phyloP scores from a whole-genome alignment of 2,329 filamentous ascomycete species.

The Cladosporium sp. region DNA sequence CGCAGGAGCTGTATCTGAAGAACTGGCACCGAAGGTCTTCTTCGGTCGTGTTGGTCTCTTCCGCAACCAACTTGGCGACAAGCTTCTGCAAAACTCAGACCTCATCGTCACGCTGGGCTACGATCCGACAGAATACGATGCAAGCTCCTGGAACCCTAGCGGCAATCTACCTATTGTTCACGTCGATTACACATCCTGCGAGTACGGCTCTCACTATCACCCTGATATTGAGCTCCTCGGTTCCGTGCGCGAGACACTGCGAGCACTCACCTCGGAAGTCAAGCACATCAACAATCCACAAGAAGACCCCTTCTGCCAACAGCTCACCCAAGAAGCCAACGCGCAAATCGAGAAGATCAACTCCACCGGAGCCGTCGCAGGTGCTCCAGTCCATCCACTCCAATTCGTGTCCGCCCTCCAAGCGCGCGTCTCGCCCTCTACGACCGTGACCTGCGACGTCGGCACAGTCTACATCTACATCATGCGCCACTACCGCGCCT shows the following conservation, averaged over 20 bases:
- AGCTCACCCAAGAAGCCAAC: constrained; percentile 35
- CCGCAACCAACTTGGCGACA: constrained; percentile 47
- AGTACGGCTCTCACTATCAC: constrained; percentile 41
- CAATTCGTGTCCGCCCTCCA: constrained; percentile 45
- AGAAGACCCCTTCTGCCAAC: constrained; percentile 33
- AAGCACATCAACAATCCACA: constrained; percentile 32
- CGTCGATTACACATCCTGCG: constrained; percentile 39
- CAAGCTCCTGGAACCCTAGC: constrained; percentile 42
- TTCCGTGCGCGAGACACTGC: constrained; percentile 39
- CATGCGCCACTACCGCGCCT: constrained; percentile 44
- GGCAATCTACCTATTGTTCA: constrained; percentile 40
- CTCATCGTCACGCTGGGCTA: constrained; percentile 45
- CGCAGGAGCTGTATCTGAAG: constrained; percentile 43
- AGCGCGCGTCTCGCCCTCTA: constrained; percentile 36
- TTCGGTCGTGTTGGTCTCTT: constrained; percentile 47
- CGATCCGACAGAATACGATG: constrained; percentile 47
- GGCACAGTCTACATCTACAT: constrained; percentile 50
- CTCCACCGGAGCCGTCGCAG: constrained; percentile 19
- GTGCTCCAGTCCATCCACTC: constrained; percentile 41
- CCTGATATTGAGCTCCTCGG: constrained; percentile 42
- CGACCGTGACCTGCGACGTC: constrained; percentile 44
- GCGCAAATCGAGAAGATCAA: constrained; percentile 30
- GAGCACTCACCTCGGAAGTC: constrained; percentile 33
- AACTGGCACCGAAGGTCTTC: constrained; percentile 41
- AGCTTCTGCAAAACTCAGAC: constrained; percentile 41